Conservation (phyloP, 495 filamentous ascomycete species). For the Neurospora pannonica region DNA sequence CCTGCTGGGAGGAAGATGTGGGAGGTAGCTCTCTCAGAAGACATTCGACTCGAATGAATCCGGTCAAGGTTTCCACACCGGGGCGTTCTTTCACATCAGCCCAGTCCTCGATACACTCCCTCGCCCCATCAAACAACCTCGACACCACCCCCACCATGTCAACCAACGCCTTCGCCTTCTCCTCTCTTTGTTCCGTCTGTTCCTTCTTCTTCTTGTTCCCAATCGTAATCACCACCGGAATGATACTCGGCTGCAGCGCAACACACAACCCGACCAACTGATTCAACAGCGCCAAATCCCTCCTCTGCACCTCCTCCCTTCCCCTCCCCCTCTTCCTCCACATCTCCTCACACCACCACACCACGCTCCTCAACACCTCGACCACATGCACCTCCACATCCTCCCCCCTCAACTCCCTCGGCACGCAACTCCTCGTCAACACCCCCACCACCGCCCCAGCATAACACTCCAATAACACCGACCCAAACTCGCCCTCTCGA, state of each 20-base stretch:
- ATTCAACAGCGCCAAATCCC: background rate
- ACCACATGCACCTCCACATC: constrained; percentile 15
- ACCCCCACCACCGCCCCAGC: constrained; percentile 17
- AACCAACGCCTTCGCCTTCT: background rate
- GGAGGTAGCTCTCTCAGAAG: background rate
- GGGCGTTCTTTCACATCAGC: background rate
- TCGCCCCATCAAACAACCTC: background rate
- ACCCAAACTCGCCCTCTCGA: background rate
- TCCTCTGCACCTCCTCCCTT: background rate
- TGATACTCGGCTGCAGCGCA: background rate
- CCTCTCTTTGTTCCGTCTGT: background rate
- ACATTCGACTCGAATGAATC: background rate
- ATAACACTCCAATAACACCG: constrained; percentile 32
- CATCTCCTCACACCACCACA: constrained; percentile 11
- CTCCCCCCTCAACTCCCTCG: constrained; percentile 15
- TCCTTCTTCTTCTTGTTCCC: background rate
- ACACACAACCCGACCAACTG: background rate
- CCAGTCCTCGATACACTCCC: background rate
- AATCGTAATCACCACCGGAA: background rate
- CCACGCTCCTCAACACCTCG: constrained; percentile 8
- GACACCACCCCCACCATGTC: background rate
- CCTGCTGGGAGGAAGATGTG: background rate
- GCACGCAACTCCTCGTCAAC: constrained; percentile 15
- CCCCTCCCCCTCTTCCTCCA: background rate
- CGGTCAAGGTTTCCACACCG: background rate